Conservation (phyloP, 129 eudicot genomes). For the Flaveria trinervia region DNA sequence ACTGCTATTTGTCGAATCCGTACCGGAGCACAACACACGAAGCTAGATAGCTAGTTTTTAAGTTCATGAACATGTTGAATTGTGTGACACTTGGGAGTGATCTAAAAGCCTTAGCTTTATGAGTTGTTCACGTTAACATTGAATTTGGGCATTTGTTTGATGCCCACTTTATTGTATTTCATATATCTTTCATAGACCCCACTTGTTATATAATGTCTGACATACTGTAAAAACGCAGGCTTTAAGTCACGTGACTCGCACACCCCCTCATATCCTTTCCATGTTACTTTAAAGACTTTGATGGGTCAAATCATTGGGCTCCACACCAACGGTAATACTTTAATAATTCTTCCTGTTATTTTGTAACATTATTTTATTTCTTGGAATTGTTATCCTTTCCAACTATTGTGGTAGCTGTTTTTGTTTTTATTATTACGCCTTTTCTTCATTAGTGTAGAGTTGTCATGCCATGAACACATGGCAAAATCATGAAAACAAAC, state of each 20-base stretch:
- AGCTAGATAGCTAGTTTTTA: too few species aligned
- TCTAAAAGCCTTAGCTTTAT: slow-evolving; percentile 14
- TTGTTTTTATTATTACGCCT: neutral
- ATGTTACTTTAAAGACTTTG: slow-evolving; percentile 25
- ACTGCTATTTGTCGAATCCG: too few species aligned
- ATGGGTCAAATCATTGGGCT: slow-evolving; percentile 58
- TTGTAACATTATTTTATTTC: slow-evolving; percentile 26
- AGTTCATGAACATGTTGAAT: slow-evolving; percentile 1
- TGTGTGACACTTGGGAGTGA: slow-evolving; percentile 15
- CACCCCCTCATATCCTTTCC: slow-evolving; percentile 28
- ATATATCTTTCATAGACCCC: slow-evolving; percentile 26
- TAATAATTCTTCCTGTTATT: slow-evolving; percentile 30
- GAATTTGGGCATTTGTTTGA: slow-evolving; percentile 27
- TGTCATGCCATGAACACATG: neutral
- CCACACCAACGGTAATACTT: slow-evolving; percentile 48
- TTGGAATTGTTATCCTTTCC: slow-evolving; percentile 37
- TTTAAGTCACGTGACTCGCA: slow-evolving; percentile 47
- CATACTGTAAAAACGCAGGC: slow-evolving; percentile 39
- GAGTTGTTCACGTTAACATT: slow-evolving; percentile 29
- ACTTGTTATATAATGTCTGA: slow-evolving; percentile 31
- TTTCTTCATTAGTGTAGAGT: neutral
- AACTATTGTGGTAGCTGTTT: slow-evolving; percentile 32
- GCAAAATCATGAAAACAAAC: too few species aligned
- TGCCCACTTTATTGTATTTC: slow-evolving; percentile 15
- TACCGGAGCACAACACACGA: too few species aligned